Base-by-base conservation (phyloP, 768 basidiomycete genomes). In the Naganishia vaughanmartiniae region DNA sequence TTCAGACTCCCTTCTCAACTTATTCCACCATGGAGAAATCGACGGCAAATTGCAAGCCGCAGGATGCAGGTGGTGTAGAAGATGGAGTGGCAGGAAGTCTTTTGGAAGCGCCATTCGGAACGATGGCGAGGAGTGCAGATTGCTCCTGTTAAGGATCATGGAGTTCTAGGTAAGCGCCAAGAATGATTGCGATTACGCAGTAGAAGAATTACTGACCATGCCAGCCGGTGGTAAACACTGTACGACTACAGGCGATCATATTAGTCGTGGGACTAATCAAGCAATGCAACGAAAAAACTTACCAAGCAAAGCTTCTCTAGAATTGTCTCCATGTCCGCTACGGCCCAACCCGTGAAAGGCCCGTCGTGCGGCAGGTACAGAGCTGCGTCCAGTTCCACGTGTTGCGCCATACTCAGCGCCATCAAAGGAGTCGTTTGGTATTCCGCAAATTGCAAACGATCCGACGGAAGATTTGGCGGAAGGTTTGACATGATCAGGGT, bases 401-500 rank as follows among this genome's bases (percentile, higher is more conserved):
- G 60, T 17, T 63, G 60, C 46, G 60, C 60, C 60, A 63, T 63
- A 45, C 33, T 15, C 31, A 63, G 21, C n/a, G 60, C 60, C 15
- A 45, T 28, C 60, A 45, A 63, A 6, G 60, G 60, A 15, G 34
- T 63, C 15, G 60, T 63, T 28, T 63, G 39, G 28, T 45, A 63
- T 28, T 63, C 60, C 14, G 60, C 30, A 26, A 34, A 30, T 15
- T 46, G 39, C 26, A 63, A 26, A 19, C 39, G 39, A 28, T 63
- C 60, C 24, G 42, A 42, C 39, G 39, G n/a, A n/a, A 42, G 60
- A 63, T 63, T 63, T 10, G 60, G 60, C 14, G 60, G 60, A 63
- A 63, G 60, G 30, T 63, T 63, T n/a, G 60, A 63, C n/a, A 63
- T 24, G 30, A 63, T 45, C 39, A 63, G 36, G n/a, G 42, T 26